Conservation (phyloP, 1,284 basidiomycete genomes). For the Waitea zeae region DNA sequence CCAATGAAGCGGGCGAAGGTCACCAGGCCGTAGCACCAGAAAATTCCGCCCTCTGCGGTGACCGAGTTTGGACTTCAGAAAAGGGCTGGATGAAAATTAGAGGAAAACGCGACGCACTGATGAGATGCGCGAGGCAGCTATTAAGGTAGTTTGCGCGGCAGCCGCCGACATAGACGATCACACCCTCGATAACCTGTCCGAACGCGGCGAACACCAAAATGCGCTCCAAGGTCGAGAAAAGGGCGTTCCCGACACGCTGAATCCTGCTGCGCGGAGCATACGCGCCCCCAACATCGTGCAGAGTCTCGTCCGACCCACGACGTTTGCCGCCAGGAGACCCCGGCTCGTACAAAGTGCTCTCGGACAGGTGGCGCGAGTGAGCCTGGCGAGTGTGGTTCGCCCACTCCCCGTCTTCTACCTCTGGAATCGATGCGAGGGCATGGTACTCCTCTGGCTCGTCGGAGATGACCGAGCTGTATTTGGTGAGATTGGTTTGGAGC, state of each 20-base stretch:
- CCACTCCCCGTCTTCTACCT: conserved; percentile 19
- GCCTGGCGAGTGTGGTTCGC: conserved; percentile 21
- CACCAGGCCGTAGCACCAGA: conserved; percentile 82
- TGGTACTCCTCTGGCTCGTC: conserved; percentile 15
- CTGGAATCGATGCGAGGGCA: conserved; percentile 18
- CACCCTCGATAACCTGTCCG: conserved; percentile 44
- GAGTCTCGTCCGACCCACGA: no score
- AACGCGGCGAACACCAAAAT: conserved; percentile 53
- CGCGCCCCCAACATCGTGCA: conserved; percentile 21
- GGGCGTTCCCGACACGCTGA: conserved; percentile 20
- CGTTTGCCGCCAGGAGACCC: neutral
- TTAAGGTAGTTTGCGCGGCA: conserved; percentile 66
- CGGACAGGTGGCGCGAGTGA: conserved; percentile 26
- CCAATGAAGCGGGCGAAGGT: conserved; percentile 88
- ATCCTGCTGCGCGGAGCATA: conserved; percentile 14
- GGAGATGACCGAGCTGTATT: conserved; percentile 13
- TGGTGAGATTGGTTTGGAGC: conserved; percentile 13
- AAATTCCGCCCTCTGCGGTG: conserved; percentile 69
- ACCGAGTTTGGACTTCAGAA: conserved; percentile 3
- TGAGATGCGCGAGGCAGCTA: conserved; percentile 81
- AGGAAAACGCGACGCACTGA: conserved; percentile 50
- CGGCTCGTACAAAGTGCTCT: conserved; percentile 23
- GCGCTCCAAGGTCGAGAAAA: conserved; percentile 42
- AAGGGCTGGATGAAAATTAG: conserved; percentile 1
- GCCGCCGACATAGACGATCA: conserved; percentile 68